A percentile compares a stretch with the other conserved stretches of the same genome.
Evolutionary conservation across 257 asterid genomes (phyloP).

Genomic region (Plantago ovata): DNA sequence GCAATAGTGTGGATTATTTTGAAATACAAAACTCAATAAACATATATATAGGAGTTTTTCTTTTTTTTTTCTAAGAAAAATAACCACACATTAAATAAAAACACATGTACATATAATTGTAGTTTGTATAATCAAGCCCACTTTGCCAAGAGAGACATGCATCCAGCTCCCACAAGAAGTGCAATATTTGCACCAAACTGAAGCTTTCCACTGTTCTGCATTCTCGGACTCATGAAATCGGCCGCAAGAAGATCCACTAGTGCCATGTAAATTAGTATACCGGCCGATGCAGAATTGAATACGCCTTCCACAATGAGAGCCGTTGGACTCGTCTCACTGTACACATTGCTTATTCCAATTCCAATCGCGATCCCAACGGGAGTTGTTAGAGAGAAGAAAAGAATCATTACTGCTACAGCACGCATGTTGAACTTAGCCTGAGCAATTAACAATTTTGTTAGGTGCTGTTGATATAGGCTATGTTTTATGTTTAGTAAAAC

Average conservation of each 20-base stretch:
- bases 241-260: slow-evolving; percentile 33
- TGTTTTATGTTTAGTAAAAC: too few species aligned
- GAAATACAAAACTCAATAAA: too few species aligned
- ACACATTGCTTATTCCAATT: slow-evolving; percentile 25
- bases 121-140: slow-evolving; percentile 30
- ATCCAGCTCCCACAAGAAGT: slow-evolving; percentile 29
- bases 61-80: too few species aligned
- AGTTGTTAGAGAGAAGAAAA: slow-evolving; percentile 28
- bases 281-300: slow-evolving; percentile 34
- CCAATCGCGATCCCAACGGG: slow-evolving; percentile 28
- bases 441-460: too few species aligned
- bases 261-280: slow-evolving; percentile 36
- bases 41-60: too few species aligned
- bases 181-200: slow-evolving; percentile 22
- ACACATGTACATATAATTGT: too few species aligned
- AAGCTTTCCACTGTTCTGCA: slow-evolving; percentile 26
- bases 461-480: too few species aligned
- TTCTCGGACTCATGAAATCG: slow-evolving; percentile 29
- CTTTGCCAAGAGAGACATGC: slow-evolving; percentile 33
- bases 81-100: too few species aligned
- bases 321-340: slow-evolving; percentile 29
- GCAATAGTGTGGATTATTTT: too few species aligned
- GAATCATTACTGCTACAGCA: slow-evolving; percentile 22
- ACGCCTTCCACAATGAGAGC: slow-evolving; percentile 32
- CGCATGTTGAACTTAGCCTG: slow-evolving; percentile 30